These are phyloP conservation scores for Calonectria pauciramosa DNA, from an alignment of 2,329 filamentous ascomycete genomes.

Conservation along the genomic window DNA sequence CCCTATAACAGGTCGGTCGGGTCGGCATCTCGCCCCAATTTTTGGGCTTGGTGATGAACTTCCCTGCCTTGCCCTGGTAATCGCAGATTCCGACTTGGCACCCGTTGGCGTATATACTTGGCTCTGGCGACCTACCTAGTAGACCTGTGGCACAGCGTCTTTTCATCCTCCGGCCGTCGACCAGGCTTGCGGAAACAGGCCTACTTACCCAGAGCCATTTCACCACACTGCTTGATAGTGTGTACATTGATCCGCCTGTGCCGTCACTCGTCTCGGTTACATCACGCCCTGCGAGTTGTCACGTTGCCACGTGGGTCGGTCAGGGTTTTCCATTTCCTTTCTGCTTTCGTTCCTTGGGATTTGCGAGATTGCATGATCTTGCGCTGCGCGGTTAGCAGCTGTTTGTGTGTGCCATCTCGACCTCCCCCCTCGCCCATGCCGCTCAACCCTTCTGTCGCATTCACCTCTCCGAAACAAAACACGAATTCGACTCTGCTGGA, in stretches of 20 bases:
- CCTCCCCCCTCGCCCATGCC: not conserved
- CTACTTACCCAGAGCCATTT: slow-evolving; percentile 16
- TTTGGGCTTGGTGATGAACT: slow-evolving; percentile 10
- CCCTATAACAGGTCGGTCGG: slow-evolving; percentile 23
- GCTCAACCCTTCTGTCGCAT: slow-evolving; percentile 1
- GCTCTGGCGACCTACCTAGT: not conserved
- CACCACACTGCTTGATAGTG: slow-evolving; percentile 6
- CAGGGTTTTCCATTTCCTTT: slow-evolving; percentile 20
- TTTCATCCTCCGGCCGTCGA: slow-evolving; percentile 2
- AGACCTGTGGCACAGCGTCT: slow-evolving; percentile 4
- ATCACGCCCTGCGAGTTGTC: slow-evolving; percentile 29
- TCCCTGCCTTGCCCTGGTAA: not conserved
- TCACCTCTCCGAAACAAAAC: slow-evolving; percentile 16
- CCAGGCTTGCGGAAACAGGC: not conserved
- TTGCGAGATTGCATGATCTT: slow-evolving; percentile 23
- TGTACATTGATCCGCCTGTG: slow-evolving; percentile 14
- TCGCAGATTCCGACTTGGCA: not conserved
- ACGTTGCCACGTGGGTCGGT: slow-evolving; percentile 29
- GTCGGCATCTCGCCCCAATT: slow-evolving; percentile 21
- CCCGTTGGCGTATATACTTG: not conserved
- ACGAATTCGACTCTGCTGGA: slow-evolving; percentile 7
- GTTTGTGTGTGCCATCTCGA: slow-evolving; percentile 18
- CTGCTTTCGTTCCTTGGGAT: slow-evolving; percentile 9
- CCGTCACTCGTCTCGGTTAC: slow-evolving; percentile 27
- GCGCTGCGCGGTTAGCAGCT: slow-evolving; percentile 10